Percentiles rank a stretch among this genome's conserved stretches.
Evolutionary conservation across 306 rosid genomes (phyloP).

Genomic region (Quercus aquifolioides): DNA sequence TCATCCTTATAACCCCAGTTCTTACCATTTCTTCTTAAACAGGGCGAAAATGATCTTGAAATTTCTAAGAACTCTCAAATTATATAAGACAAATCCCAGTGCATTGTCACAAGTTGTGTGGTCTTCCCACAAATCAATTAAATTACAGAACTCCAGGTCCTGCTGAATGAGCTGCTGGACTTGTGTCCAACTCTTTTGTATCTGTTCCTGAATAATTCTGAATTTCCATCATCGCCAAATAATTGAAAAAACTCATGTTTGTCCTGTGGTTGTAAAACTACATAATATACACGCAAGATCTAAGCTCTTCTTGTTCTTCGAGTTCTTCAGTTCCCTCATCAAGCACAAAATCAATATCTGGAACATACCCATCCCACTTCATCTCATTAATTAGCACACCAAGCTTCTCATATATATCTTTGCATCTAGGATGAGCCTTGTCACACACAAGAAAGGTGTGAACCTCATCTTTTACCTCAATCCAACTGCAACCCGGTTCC

Average conservation of each 20-base stretch:
- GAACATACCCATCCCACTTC: conserved; percentile 54
- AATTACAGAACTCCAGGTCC: background rate
- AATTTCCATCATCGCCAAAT: background rate
- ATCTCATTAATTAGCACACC: conserved; percentile 61
- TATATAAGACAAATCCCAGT: background rate
- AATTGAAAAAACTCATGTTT: background rate
- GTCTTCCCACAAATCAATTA: background rate
- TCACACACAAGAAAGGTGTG: conserved; percentile 78
- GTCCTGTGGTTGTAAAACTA: background rate
- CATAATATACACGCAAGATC: background rate
- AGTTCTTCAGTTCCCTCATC: conserved; percentile 43
- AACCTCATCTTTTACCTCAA: conserved; percentile 76
- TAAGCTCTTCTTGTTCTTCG: conserved; percentile 21
- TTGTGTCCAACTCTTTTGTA: background rate
- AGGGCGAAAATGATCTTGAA: no score
- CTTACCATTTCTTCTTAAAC: no score
- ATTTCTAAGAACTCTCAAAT: no score
- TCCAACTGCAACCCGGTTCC: conserved; percentile 97
- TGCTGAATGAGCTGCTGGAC: background rate
- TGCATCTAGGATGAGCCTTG: conserved; percentile 78
- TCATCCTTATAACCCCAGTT: no score
- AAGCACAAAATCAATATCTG: conserved; percentile 33
- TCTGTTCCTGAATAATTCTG: background rate
- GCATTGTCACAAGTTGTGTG: background rate
- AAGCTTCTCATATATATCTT: conserved; percentile 57